These are phyloP conservation scores for Poa pratensis DNA, from an alignment of 176 grass and related monocot genomes.

Conservation along the genomic window DNA sequence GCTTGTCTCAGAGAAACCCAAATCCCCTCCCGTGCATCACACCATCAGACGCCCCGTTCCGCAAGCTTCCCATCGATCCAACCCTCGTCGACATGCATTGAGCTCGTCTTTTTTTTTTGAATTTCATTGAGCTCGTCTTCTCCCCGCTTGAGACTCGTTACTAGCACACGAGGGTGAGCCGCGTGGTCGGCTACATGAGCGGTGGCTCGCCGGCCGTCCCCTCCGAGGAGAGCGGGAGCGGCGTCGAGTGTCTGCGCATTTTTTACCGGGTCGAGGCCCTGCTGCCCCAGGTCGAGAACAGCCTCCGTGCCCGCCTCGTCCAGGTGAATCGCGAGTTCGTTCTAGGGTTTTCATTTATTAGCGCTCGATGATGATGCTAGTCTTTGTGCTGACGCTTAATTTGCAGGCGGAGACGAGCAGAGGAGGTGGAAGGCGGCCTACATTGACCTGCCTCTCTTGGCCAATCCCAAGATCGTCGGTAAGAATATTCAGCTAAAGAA, in stretches of 20 bases:
- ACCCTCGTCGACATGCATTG: neutral
- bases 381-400: conserved; percentile 7
- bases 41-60: neutral
- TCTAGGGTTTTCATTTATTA: neutral
- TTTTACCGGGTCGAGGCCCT: conserved; percentile 35
- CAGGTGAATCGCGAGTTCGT: neutral
- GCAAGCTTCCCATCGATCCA: neutral
- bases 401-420: neutral
- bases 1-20: too few species aligned
- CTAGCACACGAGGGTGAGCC: neutral
- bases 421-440: conserved; percentile 23
- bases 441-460: conserved; percentile 19
- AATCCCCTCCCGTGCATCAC: neutral
- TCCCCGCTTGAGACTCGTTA: neutral
- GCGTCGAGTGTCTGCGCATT: conserved; percentile 29
- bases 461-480: conserved; percentile 49
- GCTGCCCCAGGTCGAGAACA: conserved; percentile 33
- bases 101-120: neutral
- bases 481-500: too few species aligned
- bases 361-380: conserved; percentile 7
- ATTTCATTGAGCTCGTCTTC: too few species aligned
- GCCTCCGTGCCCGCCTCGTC: conserved; percentile 1
- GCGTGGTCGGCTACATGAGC: neutral
- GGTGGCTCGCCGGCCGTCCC: neutral
- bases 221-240: neutral